Evolutionary conservation across 176 grass and related monocot species (phyloP).

Genomic region (Alloteropsis semialata): DNA sequence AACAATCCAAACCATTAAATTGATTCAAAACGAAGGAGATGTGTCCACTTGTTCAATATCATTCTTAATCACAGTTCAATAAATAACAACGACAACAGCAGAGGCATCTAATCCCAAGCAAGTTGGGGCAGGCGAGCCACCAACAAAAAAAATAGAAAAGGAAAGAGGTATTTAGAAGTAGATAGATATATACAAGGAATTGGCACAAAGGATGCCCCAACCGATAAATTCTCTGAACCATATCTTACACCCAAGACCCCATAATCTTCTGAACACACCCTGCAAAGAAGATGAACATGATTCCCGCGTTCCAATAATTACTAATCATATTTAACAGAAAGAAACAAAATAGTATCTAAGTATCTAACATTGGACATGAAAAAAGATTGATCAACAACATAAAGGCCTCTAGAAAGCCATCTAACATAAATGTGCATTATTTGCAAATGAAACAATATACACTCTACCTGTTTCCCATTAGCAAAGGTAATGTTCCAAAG

Average conservation of each 20-base stretch:
- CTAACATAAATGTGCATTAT: slow-evolving; percentile 21
- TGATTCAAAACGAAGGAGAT: slow-evolving; percentile 12
- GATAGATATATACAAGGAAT: slow-evolving; percentile 59
- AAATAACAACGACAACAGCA: not conserved
- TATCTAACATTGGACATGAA: not conserved
- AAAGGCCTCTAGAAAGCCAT: slow-evolving; percentile 13
- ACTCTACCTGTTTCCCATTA: slow-evolving; percentile 69
- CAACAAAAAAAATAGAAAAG: not conserved
- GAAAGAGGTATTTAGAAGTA: not conserved
- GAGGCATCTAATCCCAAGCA: not conserved
- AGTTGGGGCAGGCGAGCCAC: not conserved
- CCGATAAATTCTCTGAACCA: slow-evolving; percentile 83
- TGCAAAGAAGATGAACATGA: slow-evolving; percentile 43
- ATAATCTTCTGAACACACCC: slow-evolving; percentile 71
- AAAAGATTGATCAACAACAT: slow-evolving; percentile 12
- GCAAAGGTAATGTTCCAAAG: slow-evolving; percentile 79
- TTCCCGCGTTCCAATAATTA: slow-evolving; percentile 4
- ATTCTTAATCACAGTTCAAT: slow-evolving; percentile 30
- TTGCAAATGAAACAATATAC: slow-evolving; percentile 19
- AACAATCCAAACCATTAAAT: not conserved
- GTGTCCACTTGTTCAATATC: slow-evolving; percentile 19
- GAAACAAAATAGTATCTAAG: not conserved
- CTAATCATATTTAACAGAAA: slow-evolving; percentile 30
- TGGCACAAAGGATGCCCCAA: slow-evolving; percentile 82
- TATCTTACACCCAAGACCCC: slow-evolving; percentile 81